Base-by-base conservation (phyloP, 1,139 yeast species). In the Zygosaccharomyces sapae region DNA sequence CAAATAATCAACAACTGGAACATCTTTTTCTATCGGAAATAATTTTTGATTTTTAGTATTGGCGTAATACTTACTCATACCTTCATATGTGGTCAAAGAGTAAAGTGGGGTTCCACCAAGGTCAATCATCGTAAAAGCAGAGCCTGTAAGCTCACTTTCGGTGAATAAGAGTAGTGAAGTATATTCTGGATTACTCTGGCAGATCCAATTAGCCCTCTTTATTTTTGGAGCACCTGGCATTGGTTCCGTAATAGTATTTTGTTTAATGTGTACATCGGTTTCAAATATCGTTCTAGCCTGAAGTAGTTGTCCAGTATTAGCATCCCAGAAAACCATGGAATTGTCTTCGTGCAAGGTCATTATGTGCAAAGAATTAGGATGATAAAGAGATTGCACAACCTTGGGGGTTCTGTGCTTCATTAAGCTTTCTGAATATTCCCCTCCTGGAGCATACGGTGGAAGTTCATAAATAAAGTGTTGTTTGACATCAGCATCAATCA, bases 301-400 rank as follows among this genome's bases (percentile, higher is more conserved):
- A 5, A 92, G 70, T 41, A 83, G 68, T 10, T 79, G 78, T 0
- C 94, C 96, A 35, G 83, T 81, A 33, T 80, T 75, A 0, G 87
- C 83, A 66, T 92, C 98, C 97, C 97, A 92, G 59, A 92, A 92
- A 3, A 80, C 96, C 40, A 92, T 60, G 0, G 95, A 77, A 43
- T 90, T 92, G 58, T 90, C 97, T 16, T 71, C 79, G 62, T 90
- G 95, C 1, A 81, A 77, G 0, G 96, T 83, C 12, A 86, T 75
- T 4, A 88, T 70, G 63, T 90, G 95, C 39, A 88, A 75, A 0
- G 97, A 97, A 63, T 89, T 88, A 2, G 99, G 98, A 63, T 90
- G 97, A 79, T 87, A 92, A 35, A 80, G 72, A 0, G 96, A 83
- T 45, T 79, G 80, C 2, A 72, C 57, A 2, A 86, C 62, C 38